Evolutionary conservation across 2,329 filamentous ascomycete species (phyloP), one percentile per base, ranked within the genome.

Genomic region (Epichloe coenophiala): DNA sequence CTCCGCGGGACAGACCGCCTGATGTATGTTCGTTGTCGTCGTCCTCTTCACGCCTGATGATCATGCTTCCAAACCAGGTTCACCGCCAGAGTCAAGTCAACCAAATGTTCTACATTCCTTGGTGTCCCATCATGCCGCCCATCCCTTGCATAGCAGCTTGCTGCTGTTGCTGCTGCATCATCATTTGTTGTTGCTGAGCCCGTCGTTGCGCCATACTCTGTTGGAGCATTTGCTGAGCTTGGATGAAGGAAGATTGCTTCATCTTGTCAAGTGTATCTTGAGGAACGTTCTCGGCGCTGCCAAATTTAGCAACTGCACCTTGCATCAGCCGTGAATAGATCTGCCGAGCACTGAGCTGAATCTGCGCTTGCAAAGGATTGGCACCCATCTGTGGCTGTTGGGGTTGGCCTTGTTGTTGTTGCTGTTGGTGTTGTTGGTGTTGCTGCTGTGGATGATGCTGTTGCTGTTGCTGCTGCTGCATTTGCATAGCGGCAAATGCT

Each of bases 61-160:
- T 51, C 13, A 33, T 33, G 35, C 39, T 38, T 48, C 17, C 17
- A 11, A 19, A 15, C 19, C 33, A 33, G 19, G 17, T 4, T 21
- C 2, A 9, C 19, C 46, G 19, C n/a, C 40, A 38, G 17, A 44
- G 5, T 37, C 33, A 27, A 43, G 40, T 43, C 21, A 27, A 35
- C 27, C 21, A 40, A 36, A 11, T 39, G 44, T 37, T 47, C 60
- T 66, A 73, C 70, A 75, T 74, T 39, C 70, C 71, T 56, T 75
- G 71, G 19, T 68, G 67, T 12, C 70, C 71, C 72, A 76, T 75
- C 71, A 79, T 78, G 27, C 71, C 68, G 49, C 72, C 69, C 70
- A 78, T 77, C 6, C 71, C 71, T 52, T 76, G 72, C 68, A 78
- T 72, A 35, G 66, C 64, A 47, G 64, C 64, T 56, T 71, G 55